A percentile compares a stretch with the other conserved stretches of the same genome.
These are phyloP conservation scores for Wickerhamiella shivajii DNA, from an alignment of 805 yeast species.

Conservation along the genomic window DNA sequence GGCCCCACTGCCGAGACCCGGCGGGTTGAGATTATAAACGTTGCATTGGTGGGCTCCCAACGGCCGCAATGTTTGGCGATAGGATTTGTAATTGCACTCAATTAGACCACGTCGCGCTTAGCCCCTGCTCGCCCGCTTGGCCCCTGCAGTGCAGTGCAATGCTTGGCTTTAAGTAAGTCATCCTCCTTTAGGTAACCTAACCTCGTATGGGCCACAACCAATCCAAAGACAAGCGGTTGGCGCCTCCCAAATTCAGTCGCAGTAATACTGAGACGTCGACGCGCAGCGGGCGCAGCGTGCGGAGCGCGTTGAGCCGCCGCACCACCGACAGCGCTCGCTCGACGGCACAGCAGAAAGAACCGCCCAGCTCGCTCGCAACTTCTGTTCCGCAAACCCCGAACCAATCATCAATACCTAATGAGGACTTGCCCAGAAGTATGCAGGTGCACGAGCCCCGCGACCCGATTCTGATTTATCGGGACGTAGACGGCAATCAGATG, in stretches of 20 bases:
- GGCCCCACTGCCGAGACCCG: background rate
- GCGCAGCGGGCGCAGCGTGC: conserved; percentile 17
- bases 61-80: too few species aligned
- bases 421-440: conserved; percentile 26
- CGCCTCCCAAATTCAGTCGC: conserved; percentile 24
- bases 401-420: conserved; percentile 20
- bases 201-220: conserved; percentile 30
- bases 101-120: background rate
- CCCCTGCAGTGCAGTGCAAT: background rate
- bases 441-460: conserved; percentile 59
- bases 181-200: too few species aligned
- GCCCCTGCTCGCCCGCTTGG: background rate
- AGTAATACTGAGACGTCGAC: conserved; percentile 29
- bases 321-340: conserved; percentile 5
- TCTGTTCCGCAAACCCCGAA: too few species aligned
- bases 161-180: background rate
- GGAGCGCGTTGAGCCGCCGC: conserved; percentile 3
- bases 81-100: background rate
- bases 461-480: conserved; percentile 50
- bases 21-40: too few species aligned
- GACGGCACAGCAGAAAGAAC: background rate
- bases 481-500: conserved; percentile 27
- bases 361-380: background rate
- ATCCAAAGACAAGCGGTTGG: conserved; percentile 21
- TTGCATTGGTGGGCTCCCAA: too few species aligned